Evolutionary conservation across 169 alveolate species (phyloP).

Genomic region (Eimeria acervulina): DNA sequence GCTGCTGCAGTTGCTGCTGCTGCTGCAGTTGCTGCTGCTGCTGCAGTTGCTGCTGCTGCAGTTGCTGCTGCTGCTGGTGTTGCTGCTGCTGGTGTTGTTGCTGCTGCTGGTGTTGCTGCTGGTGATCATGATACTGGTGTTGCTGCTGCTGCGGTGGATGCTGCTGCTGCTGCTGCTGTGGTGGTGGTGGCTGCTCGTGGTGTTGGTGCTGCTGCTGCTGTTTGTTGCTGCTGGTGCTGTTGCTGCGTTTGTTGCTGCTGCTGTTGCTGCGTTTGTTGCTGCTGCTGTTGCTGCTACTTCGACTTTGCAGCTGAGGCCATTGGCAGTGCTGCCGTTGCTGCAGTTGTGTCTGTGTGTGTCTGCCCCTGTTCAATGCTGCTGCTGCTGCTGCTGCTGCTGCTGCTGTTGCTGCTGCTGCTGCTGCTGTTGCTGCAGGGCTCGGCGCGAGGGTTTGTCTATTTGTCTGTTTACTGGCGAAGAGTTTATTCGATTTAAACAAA

Average conservation of each 20-base stretch:
- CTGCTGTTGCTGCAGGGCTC: constrained; percentile 14
- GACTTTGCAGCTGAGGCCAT: no score
- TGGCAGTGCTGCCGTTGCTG: neutral
- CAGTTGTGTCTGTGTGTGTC: neutral
- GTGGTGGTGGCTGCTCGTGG: neutral
- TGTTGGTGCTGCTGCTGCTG: neutral
- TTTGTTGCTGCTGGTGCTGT: neutral
- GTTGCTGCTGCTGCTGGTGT: neutral
- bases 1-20: neutral
- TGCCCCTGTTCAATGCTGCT: neutral
- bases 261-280: no score
- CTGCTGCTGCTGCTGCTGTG: neutral
- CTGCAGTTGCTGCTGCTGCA: no score
- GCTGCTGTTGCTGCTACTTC: no score
- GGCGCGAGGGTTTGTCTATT: neutral
- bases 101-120: neutral
- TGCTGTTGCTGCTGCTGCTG: neutral
- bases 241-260: neutral
- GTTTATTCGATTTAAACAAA: neutral
- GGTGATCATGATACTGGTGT: neutral
- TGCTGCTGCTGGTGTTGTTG: neutral
- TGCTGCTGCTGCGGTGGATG: neutral
- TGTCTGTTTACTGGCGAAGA: neutral
- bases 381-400: neutral
- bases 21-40: neutral